Conservation (phyloP, 768 basidiomycete species). For the Cyclocybe cylindracea region DNA sequence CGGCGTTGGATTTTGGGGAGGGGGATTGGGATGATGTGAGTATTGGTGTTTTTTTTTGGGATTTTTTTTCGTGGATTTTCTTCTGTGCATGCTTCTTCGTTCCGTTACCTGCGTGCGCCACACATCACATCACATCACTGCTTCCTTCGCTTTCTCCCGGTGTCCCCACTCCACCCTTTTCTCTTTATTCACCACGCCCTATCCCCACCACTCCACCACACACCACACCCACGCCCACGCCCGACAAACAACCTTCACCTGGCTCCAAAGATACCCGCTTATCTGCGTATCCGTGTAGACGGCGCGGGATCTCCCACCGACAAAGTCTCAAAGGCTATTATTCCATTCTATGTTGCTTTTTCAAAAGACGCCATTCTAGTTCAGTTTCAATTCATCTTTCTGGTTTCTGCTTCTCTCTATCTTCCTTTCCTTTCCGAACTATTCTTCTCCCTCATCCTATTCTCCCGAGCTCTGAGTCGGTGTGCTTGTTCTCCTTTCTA, state of each 20-base stretch:
- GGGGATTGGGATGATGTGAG: slow-evolving; percentile 68
- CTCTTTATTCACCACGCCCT: too few relatives aligned
- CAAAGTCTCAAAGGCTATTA: too few relatives aligned
- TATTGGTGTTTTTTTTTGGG: slow-evolving; percentile 9
- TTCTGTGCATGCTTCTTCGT: neutral
- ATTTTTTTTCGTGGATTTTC: slow-evolving; percentile 5
- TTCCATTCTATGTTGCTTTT: neutral
- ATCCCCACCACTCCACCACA: too few relatives aligned
- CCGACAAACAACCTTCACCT: too few relatives aligned
- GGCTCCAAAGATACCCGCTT: too few relatives aligned
- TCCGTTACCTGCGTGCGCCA: neutral
- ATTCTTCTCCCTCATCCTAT: slow-evolving; percentile 4
- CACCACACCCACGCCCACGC: too few relatives aligned
- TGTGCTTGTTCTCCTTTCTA: neutral
- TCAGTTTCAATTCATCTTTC: slow-evolving; percentile 1
- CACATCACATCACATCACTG: too few relatives aligned
- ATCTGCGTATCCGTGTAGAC: too few relatives aligned
- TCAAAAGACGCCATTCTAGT: too few relatives aligned
- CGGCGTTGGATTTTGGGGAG: slow-evolving; percentile 65
- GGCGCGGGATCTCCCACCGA: too few relatives aligned
- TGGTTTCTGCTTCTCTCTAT: neutral
- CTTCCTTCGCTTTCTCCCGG: too few relatives aligned
- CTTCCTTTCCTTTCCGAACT: neutral
- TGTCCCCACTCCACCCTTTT: too few relatives aligned
- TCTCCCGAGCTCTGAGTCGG: neutral